Evolutionary conservation across 1,139 yeast genomes (phyloP), one percentile per base, ranked within the genome.

Genomic region (Suhomyces bokatorum): DNA sequence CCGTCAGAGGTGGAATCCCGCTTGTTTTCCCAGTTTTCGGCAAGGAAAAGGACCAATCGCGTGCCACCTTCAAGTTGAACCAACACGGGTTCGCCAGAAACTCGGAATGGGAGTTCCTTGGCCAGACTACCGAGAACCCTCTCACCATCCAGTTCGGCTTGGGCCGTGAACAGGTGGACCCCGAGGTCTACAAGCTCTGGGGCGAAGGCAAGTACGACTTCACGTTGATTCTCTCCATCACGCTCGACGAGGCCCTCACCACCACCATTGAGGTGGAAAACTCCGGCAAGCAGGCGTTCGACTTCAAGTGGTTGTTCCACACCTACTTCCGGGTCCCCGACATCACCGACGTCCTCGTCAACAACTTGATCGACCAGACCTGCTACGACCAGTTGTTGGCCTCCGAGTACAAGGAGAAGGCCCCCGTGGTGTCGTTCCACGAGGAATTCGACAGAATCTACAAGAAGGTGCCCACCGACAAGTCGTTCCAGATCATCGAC

Each of bases 1-100:
- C 98, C 1, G 97, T 93, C 22, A 80, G 99, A 61, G 99, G 99
- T 49, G 99, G 99, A 40, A 87, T 93, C 44, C 99, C 99, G 11
- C 73, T 93, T 27, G 98, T 91, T 2, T 93, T 93, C 77, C 99
- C 98, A 1, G 84, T 90, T 7, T 93, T 93, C 65, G 98, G 99
- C 48, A 89, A 87, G 62, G 75, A 50, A 63, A 73, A 53, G 70
- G 58, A 64, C 34, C 59, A 57, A 37, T 22, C 47, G 6, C 76
- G 71, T 48, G 69, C 77, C 26, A 71, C 79, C 2, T 60, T 48
- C 50, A 56, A 60, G 31, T 78, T 93, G 55, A 97, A 97, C 12
- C 98, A 93, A 69, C 99, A 93, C 62, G 99, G 99, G 2, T 87
- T 93, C 68, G 98, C 97, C 13, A 78, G 99, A 64, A 86, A 80